Conservation (phyloP, 1,139 yeast species). For the Lodderomyces oxycetoniae region DNA sequence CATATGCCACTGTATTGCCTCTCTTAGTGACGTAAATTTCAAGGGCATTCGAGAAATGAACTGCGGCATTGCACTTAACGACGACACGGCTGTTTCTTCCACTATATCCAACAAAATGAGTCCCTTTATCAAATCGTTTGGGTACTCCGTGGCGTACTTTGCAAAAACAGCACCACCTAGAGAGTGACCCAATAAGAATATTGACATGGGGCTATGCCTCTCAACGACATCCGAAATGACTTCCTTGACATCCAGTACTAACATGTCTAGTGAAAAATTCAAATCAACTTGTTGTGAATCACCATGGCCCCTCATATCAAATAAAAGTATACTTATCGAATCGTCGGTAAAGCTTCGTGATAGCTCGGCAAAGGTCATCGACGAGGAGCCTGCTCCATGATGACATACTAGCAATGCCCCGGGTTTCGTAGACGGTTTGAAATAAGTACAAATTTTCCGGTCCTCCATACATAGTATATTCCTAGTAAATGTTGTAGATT, state of each 20-base stretch:
- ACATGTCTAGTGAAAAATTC: slow-evolving; percentile 47
- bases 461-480: not conserved
- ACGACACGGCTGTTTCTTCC: slow-evolving; percentile 81
- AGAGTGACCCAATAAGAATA: slow-evolving; percentile 78
- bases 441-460: slow-evolving; percentile 52
- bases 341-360: slow-evolving; percentile 24
- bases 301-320: slow-evolving; percentile 88
- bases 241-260: slow-evolving; percentile 53
- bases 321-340: slow-evolving; percentile 53
- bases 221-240: slow-evolving; percentile 38
- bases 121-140: slow-evolving; percentile 43
- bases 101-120: slow-evolving; percentile 83
- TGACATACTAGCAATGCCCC: slow-evolving; percentile 67
- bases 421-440: slow-evolving; percentile 44
- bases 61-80: slow-evolving; percentile 60
- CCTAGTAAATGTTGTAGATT: not conserved
- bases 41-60: slow-evolving; percentile 63
- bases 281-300: slow-evolving; percentile 27
- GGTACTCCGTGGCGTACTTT: slow-evolving; percentile 24
- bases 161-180: slow-evolving; percentile 87
- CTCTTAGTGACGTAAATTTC: slow-evolving; percentile 44
- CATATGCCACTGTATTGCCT: slow-evolving; percentile 84
- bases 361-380: slow-evolving; percentile 65
- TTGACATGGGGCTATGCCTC: slow-evolving; percentile 17
- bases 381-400: slow-evolving; percentile 95